A percentile compares a stretch with the other conserved stretches of the same genome.
Conservation (phyloP, 2,329 filamentous ascomycete genomes). For the Teratosphaeria epicoccoides region DNA sequence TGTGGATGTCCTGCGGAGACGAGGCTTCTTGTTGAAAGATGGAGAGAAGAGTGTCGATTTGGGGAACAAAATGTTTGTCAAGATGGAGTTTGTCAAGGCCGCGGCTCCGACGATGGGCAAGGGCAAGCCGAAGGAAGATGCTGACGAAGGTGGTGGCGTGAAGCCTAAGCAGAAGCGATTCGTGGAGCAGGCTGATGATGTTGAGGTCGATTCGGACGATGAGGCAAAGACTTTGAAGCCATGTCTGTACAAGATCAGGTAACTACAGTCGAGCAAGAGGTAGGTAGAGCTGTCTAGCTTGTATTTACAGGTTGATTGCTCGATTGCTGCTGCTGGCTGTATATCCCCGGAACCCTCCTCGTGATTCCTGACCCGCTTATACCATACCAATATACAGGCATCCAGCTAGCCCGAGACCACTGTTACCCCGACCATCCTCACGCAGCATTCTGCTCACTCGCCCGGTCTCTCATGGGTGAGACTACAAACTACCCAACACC, state of each 20-base stretch:
- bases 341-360: too few species aligned
- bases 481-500: too few species aligned
- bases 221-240: conserved; percentile 74
- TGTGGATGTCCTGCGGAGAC: conserved; percentile 65
- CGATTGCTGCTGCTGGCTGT: neutral
- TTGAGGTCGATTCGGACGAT: conserved; percentile 46
- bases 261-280: neutral
- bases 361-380: too few species aligned
- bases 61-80: conserved; percentile 96
- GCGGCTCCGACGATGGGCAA: conserved; percentile 66
- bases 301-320: neutral
- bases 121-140: conserved; percentile 55
- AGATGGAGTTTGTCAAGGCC: conserved; percentile 89
- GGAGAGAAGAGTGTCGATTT: conserved; percentile 60
- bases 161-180: conserved; percentile 42
- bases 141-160: conserved; percentile 29
- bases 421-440: too few species aligned
- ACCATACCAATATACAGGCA: too few species aligned
- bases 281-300: neutral
- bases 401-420: too few species aligned
- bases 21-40: conserved; percentile 75
- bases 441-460: too few species aligned
- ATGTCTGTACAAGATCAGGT: conserved; percentile 89
- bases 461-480: too few species aligned
- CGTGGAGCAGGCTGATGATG: conserved; percentile 40